A percentile compares a stretch with the other conserved stretches of the same genome.
These are phyloP conservation scores for Rachicladosporium sp. DNA, from an alignment of 2,329 filamentous ascomycete species.

Conservation along the genomic window DNA sequence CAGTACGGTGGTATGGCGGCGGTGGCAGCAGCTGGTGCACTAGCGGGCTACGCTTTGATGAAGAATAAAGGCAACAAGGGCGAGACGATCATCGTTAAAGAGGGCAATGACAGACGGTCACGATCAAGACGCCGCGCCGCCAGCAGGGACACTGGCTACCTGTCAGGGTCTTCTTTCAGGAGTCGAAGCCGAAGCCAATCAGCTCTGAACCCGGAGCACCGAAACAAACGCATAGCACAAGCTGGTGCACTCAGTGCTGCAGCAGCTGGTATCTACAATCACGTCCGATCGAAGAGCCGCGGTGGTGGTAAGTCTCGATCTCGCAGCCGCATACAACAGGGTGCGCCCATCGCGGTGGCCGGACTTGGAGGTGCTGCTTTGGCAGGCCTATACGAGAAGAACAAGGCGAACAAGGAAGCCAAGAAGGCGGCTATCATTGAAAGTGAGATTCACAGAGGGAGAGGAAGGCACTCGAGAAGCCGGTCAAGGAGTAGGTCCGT, in stretches of 20 bases:
- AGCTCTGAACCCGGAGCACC: slow-evolving; percentile 34
- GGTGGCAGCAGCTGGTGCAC: slow-evolving; percentile 46
- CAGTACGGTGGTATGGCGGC: slow-evolving; percentile 47
- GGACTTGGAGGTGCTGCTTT: slow-evolving; percentile 49
- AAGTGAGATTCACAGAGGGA: slow-evolving; percentile 22
- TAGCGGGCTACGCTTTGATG: slow-evolving; percentile 40
- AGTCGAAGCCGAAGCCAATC: slow-evolving; percentile 26
- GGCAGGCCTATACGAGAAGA: slow-evolving; percentile 50
- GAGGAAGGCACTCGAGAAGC: slow-evolving; percentile 15
- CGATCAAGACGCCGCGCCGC: slow-evolving; percentile 32
- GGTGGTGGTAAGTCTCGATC: slow-evolving; percentile 29
- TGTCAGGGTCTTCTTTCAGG: slow-evolving; percentile 14
- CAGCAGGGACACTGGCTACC: slow-evolving; percentile 23
- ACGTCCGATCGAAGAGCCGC: slow-evolving; percentile 45
- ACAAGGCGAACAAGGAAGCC: slow-evolving; percentile 46
- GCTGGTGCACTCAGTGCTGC: slow-evolving; percentile 51
- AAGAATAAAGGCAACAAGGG: slow-evolving; percentile 38
- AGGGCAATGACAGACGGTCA: slow-evolving; percentile 28
- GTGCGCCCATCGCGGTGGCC: slow-evolving; percentile 48
- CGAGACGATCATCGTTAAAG: slow-evolving; percentile 32
- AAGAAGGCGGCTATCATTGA: slow-evolving; percentile 31
- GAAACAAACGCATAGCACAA: slow-evolving; percentile 47
- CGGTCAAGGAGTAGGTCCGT: slow-evolving; percentile 33
- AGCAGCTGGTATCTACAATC: slow-evolving; percentile 48
- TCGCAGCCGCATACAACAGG: slow-evolving; percentile 43